Evolutionary conservation across 106 monocot genomes (phyloP), one percentile per base, ranked within the genome.

Genomic region (Agapanthus africanus): DNA sequence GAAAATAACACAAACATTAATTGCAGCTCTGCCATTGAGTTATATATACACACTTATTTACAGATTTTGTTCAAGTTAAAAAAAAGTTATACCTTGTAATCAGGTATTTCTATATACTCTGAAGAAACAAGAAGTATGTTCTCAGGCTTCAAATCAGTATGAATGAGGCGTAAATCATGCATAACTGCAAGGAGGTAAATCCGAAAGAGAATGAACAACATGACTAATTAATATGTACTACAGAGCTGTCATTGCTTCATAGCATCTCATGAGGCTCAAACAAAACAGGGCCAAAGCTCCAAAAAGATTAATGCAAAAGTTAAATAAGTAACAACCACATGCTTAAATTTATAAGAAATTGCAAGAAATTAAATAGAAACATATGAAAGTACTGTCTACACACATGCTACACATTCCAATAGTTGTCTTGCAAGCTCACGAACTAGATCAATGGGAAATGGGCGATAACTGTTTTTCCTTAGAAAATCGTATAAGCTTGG

Each of bases 401-500:
- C 88, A 91, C 95, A 95, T 91, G 91, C 95, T 66, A 95, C 54
- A 84, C 72, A 91, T 84, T 86, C 86, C 86, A 97, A 84, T 46
- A 97, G 83, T 84, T 97, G 91, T 70, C 80, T 86, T 77, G 73
- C 95, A 88, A 97, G 66, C 71, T 97, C 91, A 21, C 95, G 91
- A 61, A 91, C 91, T 71, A 91, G 84, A 54, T 89, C 95, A 83
- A 91, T 81, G 30, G 91, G 95, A 78, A 97, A 97, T 62, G 95
- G 71, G 37, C 89, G 88, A 42, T 89, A 89, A 84, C 68, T 74
- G 71, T 92, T 97, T 97, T 91, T 97, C 73, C 80, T 79, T 60
- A 95, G 91, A 76, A 91, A 91, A 91, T 95, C 95, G 51, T 91
- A 97, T 80, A 97, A 89, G 64, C 95, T 97, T 76, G 95, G 92